Evolutionary conservation across 179 eudicot species (phyloP).

Genomic region (Vitellaria paradoxa): DNA sequence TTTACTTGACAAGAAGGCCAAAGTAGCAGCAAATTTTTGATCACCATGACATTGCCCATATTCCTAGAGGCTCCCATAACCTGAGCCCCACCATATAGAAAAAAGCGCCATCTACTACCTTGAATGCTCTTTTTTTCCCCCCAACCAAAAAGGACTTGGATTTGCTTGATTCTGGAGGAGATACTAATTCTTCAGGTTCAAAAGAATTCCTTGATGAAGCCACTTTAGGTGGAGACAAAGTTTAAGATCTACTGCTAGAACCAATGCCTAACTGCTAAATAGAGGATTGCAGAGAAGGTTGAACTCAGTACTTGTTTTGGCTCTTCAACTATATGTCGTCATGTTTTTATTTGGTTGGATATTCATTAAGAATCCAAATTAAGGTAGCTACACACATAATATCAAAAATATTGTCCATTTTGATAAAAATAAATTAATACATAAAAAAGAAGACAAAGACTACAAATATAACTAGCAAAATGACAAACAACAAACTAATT

Average conservation of each 20-base stretch:
- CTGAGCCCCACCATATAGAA: slow-evolving; percentile 62
- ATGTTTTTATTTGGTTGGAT: too few relatives aligned
- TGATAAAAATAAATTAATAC: too few relatives aligned
- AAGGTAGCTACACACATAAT: too few relatives aligned
- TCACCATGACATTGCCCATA: slow-evolving; percentile 62
- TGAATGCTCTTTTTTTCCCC: slow-evolving; percentile 59
- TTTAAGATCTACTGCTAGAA: slow-evolving; percentile 47
- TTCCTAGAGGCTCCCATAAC: slow-evolving; percentile 57
- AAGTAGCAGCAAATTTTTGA: slow-evolving; percentile 48
- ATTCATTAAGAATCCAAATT: too few relatives aligned
- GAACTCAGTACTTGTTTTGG: slow-evolving; percentile 1
- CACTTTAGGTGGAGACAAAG: slow-evolving; percentile 56
- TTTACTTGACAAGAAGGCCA: slow-evolving; percentile 80
- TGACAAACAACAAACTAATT: too few relatives aligned
- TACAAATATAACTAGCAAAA: too few relatives aligned
- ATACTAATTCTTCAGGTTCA: slow-evolving; percentile 41
- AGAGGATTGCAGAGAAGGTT: slow-evolving; percentile 33
- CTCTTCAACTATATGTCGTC: too few relatives aligned
- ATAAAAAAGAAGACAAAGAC: too few relatives aligned
- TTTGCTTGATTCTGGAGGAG: slow-evolving; percentile 38
- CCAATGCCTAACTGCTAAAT: slow-evolving; percentile 44
- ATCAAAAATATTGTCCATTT: too few relatives aligned
- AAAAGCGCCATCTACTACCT: slow-evolving; percentile 63
- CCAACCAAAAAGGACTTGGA: slow-evolving; percentile 50
- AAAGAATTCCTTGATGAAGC: slow-evolving; percentile 32